Evolutionary conservation across 1,284 basidiomycete genomes (phyloP), one percentile per base, ranked within the genome.

Genomic region (Crucibulum parvulum): DNA sequence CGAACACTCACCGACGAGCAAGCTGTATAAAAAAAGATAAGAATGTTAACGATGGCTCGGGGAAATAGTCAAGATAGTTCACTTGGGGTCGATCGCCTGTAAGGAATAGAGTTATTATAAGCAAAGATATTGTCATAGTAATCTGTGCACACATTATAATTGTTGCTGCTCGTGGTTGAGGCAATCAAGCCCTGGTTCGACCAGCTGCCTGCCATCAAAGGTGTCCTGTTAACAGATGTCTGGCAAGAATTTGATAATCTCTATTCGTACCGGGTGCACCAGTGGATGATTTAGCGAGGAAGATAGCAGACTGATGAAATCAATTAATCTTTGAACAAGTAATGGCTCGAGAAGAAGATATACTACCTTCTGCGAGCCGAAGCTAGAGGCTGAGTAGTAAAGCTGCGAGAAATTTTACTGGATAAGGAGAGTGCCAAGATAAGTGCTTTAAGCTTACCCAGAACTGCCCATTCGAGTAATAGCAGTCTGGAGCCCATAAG

Each of bases 71-170:
- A 53, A 38, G 8, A 34, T 48, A 2, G 72, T 78, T 60, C 66
- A 83, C 84, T 86, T 84, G 37, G 86, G 85, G 69, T 87, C 85
- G 61, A 87, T 86, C 3, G 85, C 84, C 83, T 85, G 45, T n/a
- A 51, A 45, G 47, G 41, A 52, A 51, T 55, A 24, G 24, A 24
- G 24, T 24, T 24, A 24, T 24, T 24, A 24, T 24, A 24, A 24
- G 24, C 58, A 51, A 13, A 41, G 41, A 51, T 38, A 56, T 55
- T 35, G 3, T 43, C 13, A 55, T 43, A 6, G 38, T 36, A 37
- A 43, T 3, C 11, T 11, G 11, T 43, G 39, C 79, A 55, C 56
- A 84, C 85, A 64, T 88, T 87, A 66, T 83, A 87, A 55, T 77
- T 75, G 53, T 79, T 77, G 7, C 72, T 64, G 9, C 65, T 62